Base-by-base conservation (phyloP, 495 filamentous ascomycete species). In the Aspergillus nanangensis region DNA sequence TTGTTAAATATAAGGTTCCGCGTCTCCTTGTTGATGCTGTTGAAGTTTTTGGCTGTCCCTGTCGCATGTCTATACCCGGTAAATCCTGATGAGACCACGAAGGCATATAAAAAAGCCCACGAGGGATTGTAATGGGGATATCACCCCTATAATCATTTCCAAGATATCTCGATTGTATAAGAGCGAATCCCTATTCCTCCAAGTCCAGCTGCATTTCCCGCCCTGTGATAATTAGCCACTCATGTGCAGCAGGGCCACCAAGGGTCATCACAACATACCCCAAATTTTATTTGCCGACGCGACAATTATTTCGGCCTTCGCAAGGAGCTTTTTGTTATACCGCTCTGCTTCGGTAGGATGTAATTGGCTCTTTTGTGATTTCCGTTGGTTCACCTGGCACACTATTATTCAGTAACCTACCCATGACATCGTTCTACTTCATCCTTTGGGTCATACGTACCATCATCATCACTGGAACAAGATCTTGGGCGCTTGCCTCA, bases 221-320 rank as follows among this genome's bases (percentile, higher is more conserved):
- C 21, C 69, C 71, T 75, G 43, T 43, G 21, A 10, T 10, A 24
- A 33, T 34, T 14, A 14, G 27, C 11, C 3, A 7, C 21, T 27
- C 18, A 20, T 19, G n/a, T 35, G 19, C 21, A 13, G 14, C 8
- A 23, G 38, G 23, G n/a, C n/a, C 23, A 38, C 33, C 2, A 24
- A 0, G 33, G 8, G 5, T 31, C 5, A 15, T 42, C 18, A 22
- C 56, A 39, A 62, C 77, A 55, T 72, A 87, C 83, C 82, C 80
- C 83, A 89, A 10, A 90, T 62, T 45, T 78, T 77, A 61, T 78
- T 86, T n/a, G 87, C 86, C 33, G 81, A 82, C 20, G 77, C 69
- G 40, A 82, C 65, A 48, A 93, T 88, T 3, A 83, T 66, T 56
- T 80, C 83, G 2, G 86, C 87, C 55, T 85, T 90, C 5, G 63